Evolutionary conservation across 257 asterid genomes (phyloP).

Genomic region (Ilex asprella): DNA sequence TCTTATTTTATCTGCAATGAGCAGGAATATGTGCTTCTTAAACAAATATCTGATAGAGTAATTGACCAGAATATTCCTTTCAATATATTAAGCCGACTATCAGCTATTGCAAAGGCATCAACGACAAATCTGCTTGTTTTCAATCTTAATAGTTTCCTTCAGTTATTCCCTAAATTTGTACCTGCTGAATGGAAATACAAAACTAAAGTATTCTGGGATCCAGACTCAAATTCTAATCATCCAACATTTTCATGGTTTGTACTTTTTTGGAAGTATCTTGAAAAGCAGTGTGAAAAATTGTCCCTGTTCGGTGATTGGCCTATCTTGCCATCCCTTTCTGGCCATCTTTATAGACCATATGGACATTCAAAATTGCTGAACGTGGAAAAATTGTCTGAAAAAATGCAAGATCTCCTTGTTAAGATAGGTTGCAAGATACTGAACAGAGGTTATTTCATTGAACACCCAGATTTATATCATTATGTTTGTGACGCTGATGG

Average conservation of each 20-base stretch:
- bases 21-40: conserved; percentile 71
- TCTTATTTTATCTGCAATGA: conserved; percentile 75
- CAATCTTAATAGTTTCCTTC: conserved; percentile 45
- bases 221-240: conserved; percentile 44
- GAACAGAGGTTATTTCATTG: conserved; percentile 40
- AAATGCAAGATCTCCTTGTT: conserved; percentile 55
- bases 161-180: conserved; percentile 50
- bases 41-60: conserved; percentile 50
- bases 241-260: conserved; percentile 71
- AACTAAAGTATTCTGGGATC: conserved; percentile 64
- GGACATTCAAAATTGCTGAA: conserved; percentile 57
- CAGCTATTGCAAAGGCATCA: conserved; percentile 67
- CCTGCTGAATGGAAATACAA: conserved; percentile 80
- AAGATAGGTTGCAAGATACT: conserved; percentile 84
- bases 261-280: conserved; percentile 81
- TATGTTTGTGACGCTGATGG: conserved; percentile 70
- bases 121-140: conserved; percentile 70
- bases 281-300: conserved; percentile 51
- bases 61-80: conserved; percentile 66
- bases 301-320: conserved; percentile 90
- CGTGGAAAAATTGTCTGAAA: conserved; percentile 49
- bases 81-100: conserved; percentile 46
- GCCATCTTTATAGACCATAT: conserved; percentile 67
- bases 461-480: conserved; percentile 63
- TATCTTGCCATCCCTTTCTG: conserved; percentile 68